Conservation (phyloP, 495 filamentous ascomycete genomes). For the Pyrenopolyporus hunteri region DNA sequence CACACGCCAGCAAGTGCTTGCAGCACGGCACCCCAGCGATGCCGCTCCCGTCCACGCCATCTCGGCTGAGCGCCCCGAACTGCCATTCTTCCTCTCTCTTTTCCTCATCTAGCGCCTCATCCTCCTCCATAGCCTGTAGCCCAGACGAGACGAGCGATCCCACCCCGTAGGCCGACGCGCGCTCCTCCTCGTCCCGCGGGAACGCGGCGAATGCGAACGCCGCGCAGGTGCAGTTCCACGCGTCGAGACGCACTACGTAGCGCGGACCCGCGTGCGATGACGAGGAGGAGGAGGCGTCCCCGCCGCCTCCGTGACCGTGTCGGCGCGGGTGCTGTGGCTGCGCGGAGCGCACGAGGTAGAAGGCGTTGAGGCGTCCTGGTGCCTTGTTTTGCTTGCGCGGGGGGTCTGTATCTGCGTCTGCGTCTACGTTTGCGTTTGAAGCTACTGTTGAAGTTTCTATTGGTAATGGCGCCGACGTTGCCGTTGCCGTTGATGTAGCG, state of each 20-base stretch:
- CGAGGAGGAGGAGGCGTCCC: constrained; percentile 19
- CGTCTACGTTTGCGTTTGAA: too few relatives aligned
- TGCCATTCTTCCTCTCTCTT: constrained; percentile 35
- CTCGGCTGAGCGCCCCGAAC: constrained; percentile 49
- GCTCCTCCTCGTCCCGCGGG: constrained; percentile 40
- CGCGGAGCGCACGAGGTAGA: constrained; percentile 51
- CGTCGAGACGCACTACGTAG: constrained; percentile 73
- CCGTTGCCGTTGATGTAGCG: neutral
- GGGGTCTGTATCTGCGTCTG: too few relatives aligned
- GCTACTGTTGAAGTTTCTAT: constrained; percentile 14
- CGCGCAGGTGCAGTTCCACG: constrained; percentile 93
- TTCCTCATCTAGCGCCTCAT: neutral
- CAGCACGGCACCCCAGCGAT: constrained; percentile 65
- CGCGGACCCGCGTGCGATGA: constrained; percentile 32
- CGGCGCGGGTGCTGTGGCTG: constrained; percentile 38
- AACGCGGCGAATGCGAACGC: constrained; percentile 77
- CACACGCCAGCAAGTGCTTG: constrained; percentile 87
- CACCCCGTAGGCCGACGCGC: too few relatives aligned
- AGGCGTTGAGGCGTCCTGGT: constrained; percentile 3
- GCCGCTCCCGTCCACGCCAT: constrained; percentile 37
- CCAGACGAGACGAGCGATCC: too few relatives aligned
- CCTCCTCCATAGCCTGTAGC: too few relatives aligned
- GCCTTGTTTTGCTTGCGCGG: neutral
- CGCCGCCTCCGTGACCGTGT: constrained; percentile 14
- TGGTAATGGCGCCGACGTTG: neutral